These are phyloP conservation scores for Macrophomina tecta DNA, from an alignment of 2,329 filamentous ascomycete species.

Conservation along the genomic window DNA sequence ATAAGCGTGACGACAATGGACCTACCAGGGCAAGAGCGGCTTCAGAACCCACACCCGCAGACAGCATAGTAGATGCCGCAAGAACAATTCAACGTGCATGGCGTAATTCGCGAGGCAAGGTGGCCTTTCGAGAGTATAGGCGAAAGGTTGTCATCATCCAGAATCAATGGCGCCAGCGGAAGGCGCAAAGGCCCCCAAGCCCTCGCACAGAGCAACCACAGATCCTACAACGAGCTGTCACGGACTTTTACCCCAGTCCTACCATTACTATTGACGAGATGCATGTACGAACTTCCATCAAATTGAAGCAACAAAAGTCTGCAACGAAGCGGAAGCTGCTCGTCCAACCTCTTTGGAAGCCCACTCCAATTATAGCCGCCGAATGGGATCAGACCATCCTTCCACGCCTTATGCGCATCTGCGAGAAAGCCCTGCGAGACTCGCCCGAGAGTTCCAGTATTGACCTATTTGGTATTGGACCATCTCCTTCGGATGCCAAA, in stretches of 20 bases:
- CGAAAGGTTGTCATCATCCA: conserved; percentile 47
- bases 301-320: conserved; percentile 20
- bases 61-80: conserved; percentile 39
- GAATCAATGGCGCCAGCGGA: conserved; percentile 43
- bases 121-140: conserved; percentile 46
- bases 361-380: conserved; percentile 68
- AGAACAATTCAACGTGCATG: conserved; percentile 45
- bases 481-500: conserved; percentile 67
- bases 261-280: conserved; percentile 6
- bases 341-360: conserved; percentile 52
- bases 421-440: conserved; percentile 74
- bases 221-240: conserved; percentile 2
- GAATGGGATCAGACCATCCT: conserved; percentile 75
- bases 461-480: conserved; percentile 75
- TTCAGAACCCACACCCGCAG: conserved; percentile 31
- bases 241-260: not conserved
- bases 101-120: conserved; percentile 38
- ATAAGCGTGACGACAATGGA: conserved; percentile 28
- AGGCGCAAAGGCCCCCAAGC: conserved; percentile 14
- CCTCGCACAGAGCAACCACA: not conserved
- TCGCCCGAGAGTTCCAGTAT: conserved; percentile 80
- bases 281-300: conserved; percentile 15
- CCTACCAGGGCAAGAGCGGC: conserved; percentile 30
- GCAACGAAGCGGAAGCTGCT: conserved; percentile 40
- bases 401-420: conserved; percentile 73